phyloP scores from a whole-genome alignment of 1,284 basidiomycete species.

The Exobasidium cylindrosporum region DNA sequence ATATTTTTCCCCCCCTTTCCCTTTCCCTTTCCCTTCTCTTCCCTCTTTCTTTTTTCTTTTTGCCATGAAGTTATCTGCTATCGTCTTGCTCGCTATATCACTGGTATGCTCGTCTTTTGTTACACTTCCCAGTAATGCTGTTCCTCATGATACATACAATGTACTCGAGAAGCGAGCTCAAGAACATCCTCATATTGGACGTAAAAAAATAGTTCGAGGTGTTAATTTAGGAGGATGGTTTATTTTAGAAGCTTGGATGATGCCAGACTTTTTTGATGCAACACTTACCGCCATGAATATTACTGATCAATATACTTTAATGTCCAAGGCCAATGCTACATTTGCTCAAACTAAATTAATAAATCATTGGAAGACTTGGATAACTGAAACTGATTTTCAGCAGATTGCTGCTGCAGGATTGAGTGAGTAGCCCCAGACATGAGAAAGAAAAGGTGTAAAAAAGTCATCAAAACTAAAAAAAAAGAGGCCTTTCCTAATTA shows the following conservation, averaged over 20 bases:
- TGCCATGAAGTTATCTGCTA: too few relatives aligned
- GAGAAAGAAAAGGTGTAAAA: too few relatives aligned
- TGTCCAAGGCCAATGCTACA: neutral
- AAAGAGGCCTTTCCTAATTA: neutral
- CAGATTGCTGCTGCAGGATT: slow-evolving; percentile 50
- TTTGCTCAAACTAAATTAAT: slow-evolving; percentile 14
- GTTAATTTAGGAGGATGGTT: slow-evolving; percentile 13
- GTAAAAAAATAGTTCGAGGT: neutral
- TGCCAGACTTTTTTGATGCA: neutral
- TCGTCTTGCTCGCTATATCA: too few relatives aligned
- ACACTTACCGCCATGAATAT: neutral
- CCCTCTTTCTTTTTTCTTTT: too few relatives aligned
- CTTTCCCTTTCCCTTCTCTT: too few relatives aligned
- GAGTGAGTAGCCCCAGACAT: too few relatives aligned
- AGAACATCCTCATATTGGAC: neutral
- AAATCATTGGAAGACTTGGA: slow-evolving; percentile 53
- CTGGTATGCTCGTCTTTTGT: too few relatives aligned
- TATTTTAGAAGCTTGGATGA: slow-evolving; percentile 13
- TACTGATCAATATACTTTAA: slow-evolving; percentile 11
- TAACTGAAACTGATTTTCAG: slow-evolving; percentile 57
- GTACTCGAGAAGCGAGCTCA: too few relatives aligned
- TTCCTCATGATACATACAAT: too few relatives aligned
- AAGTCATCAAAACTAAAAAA: too few relatives aligned
- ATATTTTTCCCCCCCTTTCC: too few relatives aligned
- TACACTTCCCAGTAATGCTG: too few relatives aligned